Base-by-base conservation (phyloP, 73 alveolate genomes). In the Paramecium biaurelia region DNA sequence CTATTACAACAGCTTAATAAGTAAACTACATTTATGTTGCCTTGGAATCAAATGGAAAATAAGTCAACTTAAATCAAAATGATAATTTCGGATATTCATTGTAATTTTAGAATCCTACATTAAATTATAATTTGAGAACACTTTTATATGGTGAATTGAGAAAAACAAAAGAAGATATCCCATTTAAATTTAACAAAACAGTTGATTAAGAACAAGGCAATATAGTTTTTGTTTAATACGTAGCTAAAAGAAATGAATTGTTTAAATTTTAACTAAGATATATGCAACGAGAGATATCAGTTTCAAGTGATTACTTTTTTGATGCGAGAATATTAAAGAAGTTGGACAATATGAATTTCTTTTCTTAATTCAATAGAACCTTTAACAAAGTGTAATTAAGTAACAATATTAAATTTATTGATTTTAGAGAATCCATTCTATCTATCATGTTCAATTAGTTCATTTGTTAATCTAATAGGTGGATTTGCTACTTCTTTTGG, bases 401-500 rank as follows among this genome's bases (percentile, higher is more conserved):
- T 79, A 34, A 18, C 12, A 12, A 63, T 32, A 63, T 63, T 0
- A 11, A 7, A 5, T 26, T 63, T 53, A 53, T 53, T 4, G 30
- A 53, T 23, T 26, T 1, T 63, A 63, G 84, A 63, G 26, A 74
- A 74, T n/a, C 90, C 90, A 24, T 79, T 79, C 28, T 79, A 43
- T 42, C 30, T 30, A 79, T 42, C 30, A 1, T 85, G 85, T 82
- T 85, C 92, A 9, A 92, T 92, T 37, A 96, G 93, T 70, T 95
- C 98, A 43, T 85, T 96, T 28, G 89, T 93, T 11, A 95, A 96
- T 92, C 86, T 96, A 23, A 93, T 96, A 45, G 99, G 99, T 45
- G 99, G 99, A 1, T 93, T 96, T 30, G 99, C 97, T 3, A 94
- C 89, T 76, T 97, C 92, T 89, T 95, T 93, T 89, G 99, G 99